Evolutionary conservation across 495 filamentous ascomycete genomes (phyloP), one percentile per base, ranked within the genome.

Genomic region (Chlorociboria aeruginascens): DNA sequence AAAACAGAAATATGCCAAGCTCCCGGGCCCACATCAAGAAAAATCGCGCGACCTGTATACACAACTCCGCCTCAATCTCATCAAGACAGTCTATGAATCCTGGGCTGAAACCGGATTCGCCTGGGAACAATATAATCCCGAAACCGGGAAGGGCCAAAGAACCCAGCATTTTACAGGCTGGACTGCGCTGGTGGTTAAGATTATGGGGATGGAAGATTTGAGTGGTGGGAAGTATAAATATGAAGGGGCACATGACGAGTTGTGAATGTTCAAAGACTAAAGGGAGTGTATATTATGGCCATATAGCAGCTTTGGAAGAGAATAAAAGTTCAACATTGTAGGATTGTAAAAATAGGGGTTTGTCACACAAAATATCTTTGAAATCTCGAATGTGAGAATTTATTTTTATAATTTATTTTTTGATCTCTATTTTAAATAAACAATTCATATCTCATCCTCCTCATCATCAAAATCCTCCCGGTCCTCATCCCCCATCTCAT

Each of bases 131-230:
- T 98, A 96, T 66, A 89, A 95, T 63, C 85, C 90, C 0, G 86
- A 95, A 52, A 95, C 83, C 3, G 92, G 92, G 40, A 74, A 76
- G 46, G 92, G 92, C 31, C 93, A 97, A 70, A 77, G 92, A 42
- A 97, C 89, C 17, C 89, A 95, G 68, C 92, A 97, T 69, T 98
- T 98, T 62, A 93, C 90, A 12, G 92, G 92, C 46, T 98, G 92
- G 92, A 98, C 93, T 41, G 93, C 86, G 63, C 69, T 96, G 63
- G 90, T 97, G 53, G 89, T 97, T 34, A 96, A 95, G 72, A 85
- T 98, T 58, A 95, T 97, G 92, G 74, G 74, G 35, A 89, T 98
- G 86, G 82, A 82, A 16, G 76, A 85, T 52, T 43, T 57, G 46
- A 59, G 45, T 35, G 56, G 52, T 37, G 56, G 56, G 33, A 51